Evolutionary conservation across 208 protist species (phyloP), one percentile per base, ranked within the genome.

Genomic region (Trypanosoma theileri): DNA sequence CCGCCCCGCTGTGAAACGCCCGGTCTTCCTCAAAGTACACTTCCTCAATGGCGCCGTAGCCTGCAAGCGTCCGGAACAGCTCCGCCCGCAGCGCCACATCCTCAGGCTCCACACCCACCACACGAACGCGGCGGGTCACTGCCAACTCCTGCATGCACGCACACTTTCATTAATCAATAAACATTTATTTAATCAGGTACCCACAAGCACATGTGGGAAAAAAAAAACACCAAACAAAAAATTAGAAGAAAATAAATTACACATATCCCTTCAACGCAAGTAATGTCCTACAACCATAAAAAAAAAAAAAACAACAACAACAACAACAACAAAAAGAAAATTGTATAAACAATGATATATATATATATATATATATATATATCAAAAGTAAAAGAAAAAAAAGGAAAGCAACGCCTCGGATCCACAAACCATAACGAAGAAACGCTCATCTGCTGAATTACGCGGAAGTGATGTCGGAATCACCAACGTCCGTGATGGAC

Each of bases 401-500:
- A 35, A 1, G 28, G 1, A 35, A 35, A 35, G 28, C 28, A 35
- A 35, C 28, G 28, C 28, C 28, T 35, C 28, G 28, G 28, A 35
- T 35, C 28, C 28, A 35, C 28, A 35, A 35, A 35, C 28, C 28
- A 35, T 1, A 35, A 35, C 28, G 28, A 35, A 35, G 28, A 35
- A 35, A 35, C 28, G 28, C 19, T 71, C 19, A 31, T 50, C 50
- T 58, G 12, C 14, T 17, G 17, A 9, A 51, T 87, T 91, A 92
- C 22, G 86, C 89, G 51, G 60, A 46, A 51, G 93, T 86, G 84
- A 98, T 98, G 72, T 98, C 93, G 53, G 93, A 96, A 76, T 97
- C 93, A 82, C 99, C 99, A 51, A 96, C 85, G 79, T 99, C 97
- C 54, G 97, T 99, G 84, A 99, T 98, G 75, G 91, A 95, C 59